Conservation (phyloP, 2,329 filamentous ascomycete species). For the Ophiosphaerella korrae region DNA sequence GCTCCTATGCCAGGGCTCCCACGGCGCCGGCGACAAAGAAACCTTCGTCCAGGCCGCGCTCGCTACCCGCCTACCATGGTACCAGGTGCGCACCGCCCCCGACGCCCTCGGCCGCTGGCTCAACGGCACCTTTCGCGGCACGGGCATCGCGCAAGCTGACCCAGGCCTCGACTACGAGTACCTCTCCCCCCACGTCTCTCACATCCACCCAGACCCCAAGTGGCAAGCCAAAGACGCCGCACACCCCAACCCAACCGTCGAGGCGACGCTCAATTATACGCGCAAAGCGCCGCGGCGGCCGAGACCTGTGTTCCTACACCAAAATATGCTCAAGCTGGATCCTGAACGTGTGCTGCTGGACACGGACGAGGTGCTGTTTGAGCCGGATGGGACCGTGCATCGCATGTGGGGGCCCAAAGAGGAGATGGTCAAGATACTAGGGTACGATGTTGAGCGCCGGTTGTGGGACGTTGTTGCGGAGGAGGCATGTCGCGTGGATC, state of each 20-base stretch:
- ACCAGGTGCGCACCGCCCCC: conserved; percentile 46
- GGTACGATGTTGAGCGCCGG: conserved; percentile 30
- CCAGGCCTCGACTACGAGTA: conserved; percentile 25
- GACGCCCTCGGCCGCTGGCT: conserved; percentile 35
- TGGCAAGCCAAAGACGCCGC: conserved; percentile 16
- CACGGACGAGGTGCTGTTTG: conserved; percentile 4
- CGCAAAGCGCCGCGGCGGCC: conserved; percentile 9
- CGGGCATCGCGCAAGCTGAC: conserved; percentile 26
- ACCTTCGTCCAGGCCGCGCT: conserved; percentile 55
- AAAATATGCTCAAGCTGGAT: conserved; percentile 26
- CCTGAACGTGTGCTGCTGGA: conserved; percentile 17
- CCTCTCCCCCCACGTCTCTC: conserved; percentile 17
- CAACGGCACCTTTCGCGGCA: conserved; percentile 14
- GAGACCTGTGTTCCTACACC: conserved; percentile 27
- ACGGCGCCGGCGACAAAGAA: conserved; percentile 57
- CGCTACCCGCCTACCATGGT: conserved; percentile 49
- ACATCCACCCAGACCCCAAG: conserved; percentile 13
- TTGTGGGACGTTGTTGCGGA: conserved; percentile 29
- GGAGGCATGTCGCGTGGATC: conserved; percentile 25
- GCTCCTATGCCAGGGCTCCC: conserved; percentile 52
- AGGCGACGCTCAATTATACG: conserved; percentile 6
- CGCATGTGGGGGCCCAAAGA: conserved; percentile 28
- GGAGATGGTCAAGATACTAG: conserved; percentile 19
- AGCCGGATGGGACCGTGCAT: conserved; percentile 12
- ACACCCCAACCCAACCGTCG: background rate